A percentile compares a stretch with the other conserved stretches of the same genome.
Conservation (phyloP, 441 rosid species). For the Raphanus hybrid region DNA sequence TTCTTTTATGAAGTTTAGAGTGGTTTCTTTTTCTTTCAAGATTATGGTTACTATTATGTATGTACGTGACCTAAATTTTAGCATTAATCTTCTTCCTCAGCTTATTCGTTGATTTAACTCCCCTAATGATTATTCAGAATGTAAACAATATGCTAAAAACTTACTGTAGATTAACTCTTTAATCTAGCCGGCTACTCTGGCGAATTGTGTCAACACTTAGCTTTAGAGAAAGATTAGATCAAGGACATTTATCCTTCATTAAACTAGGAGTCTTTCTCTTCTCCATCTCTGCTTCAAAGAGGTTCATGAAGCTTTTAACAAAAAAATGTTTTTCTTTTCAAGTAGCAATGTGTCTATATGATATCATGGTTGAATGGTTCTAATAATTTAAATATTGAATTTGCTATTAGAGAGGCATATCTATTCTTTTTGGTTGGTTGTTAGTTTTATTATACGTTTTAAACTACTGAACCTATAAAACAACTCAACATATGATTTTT, state of each 20-base stretch:
- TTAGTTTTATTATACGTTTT: constrained; percentile 1
- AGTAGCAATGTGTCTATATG: not conserved
- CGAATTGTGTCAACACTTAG: not conserved
- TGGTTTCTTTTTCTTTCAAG: too few species aligned
- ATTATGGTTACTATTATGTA: too few species aligned
- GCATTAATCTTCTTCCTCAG: too few species aligned
- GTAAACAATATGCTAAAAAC: not conserved
- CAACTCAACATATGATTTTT: not conserved
- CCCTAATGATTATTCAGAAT: not conserved
- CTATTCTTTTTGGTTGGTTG: not conserved
- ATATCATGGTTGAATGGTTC: not conserved
- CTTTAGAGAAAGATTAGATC: not conserved
- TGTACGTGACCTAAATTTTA: too few species aligned
- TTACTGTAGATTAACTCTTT: too few species aligned
- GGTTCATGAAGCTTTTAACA: not conserved
- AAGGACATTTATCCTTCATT: not conserved
- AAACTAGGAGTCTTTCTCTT: not conserved
- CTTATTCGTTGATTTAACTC: too few species aligned
- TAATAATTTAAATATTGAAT: not conserved
- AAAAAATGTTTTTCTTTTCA: not conserved
- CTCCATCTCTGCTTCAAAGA: not conserved
- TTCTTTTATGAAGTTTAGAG: too few species aligned
- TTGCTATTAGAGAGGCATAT: not conserved
- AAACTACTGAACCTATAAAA: not conserved
- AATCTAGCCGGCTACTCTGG: not conserved